Percentiles rank a stretch among this genome's conserved stretches.
Evolutionary conservation across 495 filamentous ascomycete species (phyloP).

Genomic region (Parachaetomium inaequale): DNA sequence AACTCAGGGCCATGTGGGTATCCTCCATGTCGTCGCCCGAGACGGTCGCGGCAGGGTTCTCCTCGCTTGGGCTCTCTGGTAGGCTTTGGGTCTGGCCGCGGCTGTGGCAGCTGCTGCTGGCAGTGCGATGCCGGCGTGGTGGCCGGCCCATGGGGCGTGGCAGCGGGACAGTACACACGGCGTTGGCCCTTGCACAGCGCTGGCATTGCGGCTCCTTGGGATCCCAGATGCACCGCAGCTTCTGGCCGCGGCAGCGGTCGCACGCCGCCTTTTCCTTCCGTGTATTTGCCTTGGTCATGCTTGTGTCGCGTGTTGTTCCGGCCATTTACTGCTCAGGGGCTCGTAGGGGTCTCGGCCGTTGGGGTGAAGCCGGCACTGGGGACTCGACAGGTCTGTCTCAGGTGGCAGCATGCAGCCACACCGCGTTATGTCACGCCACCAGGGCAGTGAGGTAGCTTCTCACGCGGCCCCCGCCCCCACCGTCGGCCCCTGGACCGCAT

Average conservation of each 20-base stretch:
- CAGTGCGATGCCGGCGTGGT: background rate
- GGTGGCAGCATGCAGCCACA: too few relatives aligned
- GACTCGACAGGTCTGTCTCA: too few relatives aligned
- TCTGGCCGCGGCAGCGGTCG: constrained; percentile 4
- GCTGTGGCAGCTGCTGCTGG: background rate
- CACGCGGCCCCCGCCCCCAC: too few relatives aligned
- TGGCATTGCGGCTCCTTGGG: background rate
- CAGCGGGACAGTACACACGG: background rate
- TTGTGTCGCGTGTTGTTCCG: background rate
- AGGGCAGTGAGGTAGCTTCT: too few relatives aligned
- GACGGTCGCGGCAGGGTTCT: background rate
- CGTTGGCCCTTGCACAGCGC: background rate
- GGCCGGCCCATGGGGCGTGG: background rate
- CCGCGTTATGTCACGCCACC: too few relatives aligned
- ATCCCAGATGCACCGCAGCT: background rate
- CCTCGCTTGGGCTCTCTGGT: background rate
- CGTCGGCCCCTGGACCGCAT: too few relatives aligned
- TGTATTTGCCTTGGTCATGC: background rate
- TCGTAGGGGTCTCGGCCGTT: background rate
- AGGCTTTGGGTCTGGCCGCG: background rate
- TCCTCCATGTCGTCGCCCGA: background rate
- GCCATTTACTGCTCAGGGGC: background rate
- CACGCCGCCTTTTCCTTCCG: background rate
- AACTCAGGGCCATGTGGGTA: background rate
- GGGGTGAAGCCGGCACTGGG: background rate